These are phyloP conservation scores for Lumnitzera littorea DNA, from an alignment of 345 rosid species.

Conservation along the genomic window DNA sequence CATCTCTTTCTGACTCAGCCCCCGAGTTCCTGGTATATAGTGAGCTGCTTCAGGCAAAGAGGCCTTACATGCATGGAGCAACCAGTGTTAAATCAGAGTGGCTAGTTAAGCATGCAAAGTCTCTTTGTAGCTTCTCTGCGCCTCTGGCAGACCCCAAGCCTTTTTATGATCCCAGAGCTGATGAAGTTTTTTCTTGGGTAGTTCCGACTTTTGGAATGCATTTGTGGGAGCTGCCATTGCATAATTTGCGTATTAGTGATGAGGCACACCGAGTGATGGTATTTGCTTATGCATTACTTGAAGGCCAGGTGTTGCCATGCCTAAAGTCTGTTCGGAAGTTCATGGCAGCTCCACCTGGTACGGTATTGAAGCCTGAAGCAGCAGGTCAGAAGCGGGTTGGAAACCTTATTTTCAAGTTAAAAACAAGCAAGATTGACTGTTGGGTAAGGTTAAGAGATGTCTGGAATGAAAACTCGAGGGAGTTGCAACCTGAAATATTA, in stretches of 20 bases:
- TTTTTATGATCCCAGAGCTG: constrained; percentile 44
- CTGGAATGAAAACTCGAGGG: constrained; percentile 45
- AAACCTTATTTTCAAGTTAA: constrained; percentile 44
- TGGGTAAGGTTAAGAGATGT: constrained; percentile 36
- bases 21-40: constrained; percentile 83
- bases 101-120: constrained; percentile 56
- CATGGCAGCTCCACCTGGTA: constrained; percentile 56
- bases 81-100: constrained; percentile 70
- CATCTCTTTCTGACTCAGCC: constrained; percentile 55
- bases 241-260: constrained; percentile 25
- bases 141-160: constrained; percentile 57
- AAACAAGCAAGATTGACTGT: constrained; percentile 34
- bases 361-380: constrained; percentile 48
- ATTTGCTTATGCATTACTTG: constrained; percentile 71
- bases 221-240: constrained; percentile 68
- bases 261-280: constrained; percentile 31
- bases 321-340: constrained; percentile 28
- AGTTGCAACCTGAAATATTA: constrained; percentile 42
- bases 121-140: constrained; percentile 52
- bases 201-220: constrained; percentile 60
- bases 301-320: constrained; percentile 76
- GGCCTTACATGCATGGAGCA: constrained; percentile 84
- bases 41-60: constrained; percentile 59
- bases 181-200: constrained; percentile 50
- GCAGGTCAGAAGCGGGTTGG: constrained; percentile 63